Percentiles rank a stretch among this genome's conserved stretches.
phyloP scores from a whole-genome alignment of 805 yeast genomes.

The Barnettozyma botsteinii region DNA sequence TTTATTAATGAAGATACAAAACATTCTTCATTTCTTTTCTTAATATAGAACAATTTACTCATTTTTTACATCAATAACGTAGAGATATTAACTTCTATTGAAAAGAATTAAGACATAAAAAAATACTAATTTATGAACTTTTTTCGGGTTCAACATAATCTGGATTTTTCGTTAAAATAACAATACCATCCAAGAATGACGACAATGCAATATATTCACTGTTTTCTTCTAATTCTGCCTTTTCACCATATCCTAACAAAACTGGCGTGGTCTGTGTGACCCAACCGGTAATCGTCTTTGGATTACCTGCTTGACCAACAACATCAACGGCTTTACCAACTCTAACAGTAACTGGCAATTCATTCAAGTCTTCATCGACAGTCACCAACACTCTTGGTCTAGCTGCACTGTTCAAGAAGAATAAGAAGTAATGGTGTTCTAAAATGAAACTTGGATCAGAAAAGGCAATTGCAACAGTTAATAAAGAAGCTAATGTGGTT shows the following conservation, averaged over 20 bases:
- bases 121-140: neutral
- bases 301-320: constrained; percentile 98
- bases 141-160: constrained; percentile 63
- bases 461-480: constrained; percentile 78
- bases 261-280: constrained; percentile 98
- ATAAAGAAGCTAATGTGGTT: constrained; percentile 82
- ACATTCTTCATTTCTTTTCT: neutral
- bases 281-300: constrained; percentile 99
- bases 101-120: neutral
- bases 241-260: constrained; percentile 83
- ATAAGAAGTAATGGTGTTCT: constrained; percentile 77
- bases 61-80: too few relatives aligned
- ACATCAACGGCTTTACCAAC: constrained; percentile 99
- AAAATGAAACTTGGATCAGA: constrained; percentile 84
- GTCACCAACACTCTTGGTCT: constrained; percentile 92
- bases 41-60: neutral
- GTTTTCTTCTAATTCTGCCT: constrained; percentile 89
- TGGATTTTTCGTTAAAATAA: constrained; percentile 85
- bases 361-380: constrained; percentile 74
- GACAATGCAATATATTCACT: constrained; percentile 86
- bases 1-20: too few relatives aligned
- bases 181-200: constrained; percentile 85
- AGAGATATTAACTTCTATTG: too few relatives aligned
- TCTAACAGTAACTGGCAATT: constrained; percentile 90
- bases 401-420: constrained; percentile 79